Base-by-base conservation (phyloP, 1,139 yeast species). In the Protomyces inundatus region DNA sequence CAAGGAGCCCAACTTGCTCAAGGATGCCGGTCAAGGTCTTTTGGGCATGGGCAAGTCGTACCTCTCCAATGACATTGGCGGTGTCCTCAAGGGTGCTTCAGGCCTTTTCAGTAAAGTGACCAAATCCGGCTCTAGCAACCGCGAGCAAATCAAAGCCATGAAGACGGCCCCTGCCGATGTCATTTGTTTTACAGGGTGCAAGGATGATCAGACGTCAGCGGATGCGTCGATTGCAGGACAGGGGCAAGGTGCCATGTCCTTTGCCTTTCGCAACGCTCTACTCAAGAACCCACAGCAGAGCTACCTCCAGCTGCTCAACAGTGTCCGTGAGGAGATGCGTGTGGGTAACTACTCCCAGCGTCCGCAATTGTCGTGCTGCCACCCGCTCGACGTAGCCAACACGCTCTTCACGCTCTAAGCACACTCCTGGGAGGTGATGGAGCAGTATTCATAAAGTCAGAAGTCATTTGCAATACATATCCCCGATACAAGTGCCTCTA, bases 171-270 rank as follows among this genome's bases (percentile, higher is more conserved):
- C 95, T 1, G 96, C 97, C 0, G 97, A 91, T 76, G 91, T 88
- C 48, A 83, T 91, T 42, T 83, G 87, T 75, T 80, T 91, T 65
- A 86, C 95, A 9, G 98, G 98, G 10, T 64, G 64, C 52, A 62
- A 57, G 46, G 62, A 54, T 46, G 50, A 39, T 30, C 66, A 63
- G 37, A 65, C 60, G 10, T 37, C 58, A 16, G 66, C 56, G 1
- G 66, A 64, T 54, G 59, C 66, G 7, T 66, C 55, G 12, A 45
- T 55, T 14, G 51, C 54, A 10, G 58, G 65, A 32, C 73, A 77
- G 66, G 97, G 97, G n/a, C 62, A 58, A 36, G 98, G 98, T 66
- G 98, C 98, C 32, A 89, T 91, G 96, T 87, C 96, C 59, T 90
- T 87, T 81, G 88, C 97, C 0, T 90, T 91, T 72, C 83, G 90